Percentiles rank a stretch among this genome's conserved stretches.
phyloP scores from a whole-genome alignment of 1,284 basidiomycete genomes.

The Puccinia sorghi region DNA sequence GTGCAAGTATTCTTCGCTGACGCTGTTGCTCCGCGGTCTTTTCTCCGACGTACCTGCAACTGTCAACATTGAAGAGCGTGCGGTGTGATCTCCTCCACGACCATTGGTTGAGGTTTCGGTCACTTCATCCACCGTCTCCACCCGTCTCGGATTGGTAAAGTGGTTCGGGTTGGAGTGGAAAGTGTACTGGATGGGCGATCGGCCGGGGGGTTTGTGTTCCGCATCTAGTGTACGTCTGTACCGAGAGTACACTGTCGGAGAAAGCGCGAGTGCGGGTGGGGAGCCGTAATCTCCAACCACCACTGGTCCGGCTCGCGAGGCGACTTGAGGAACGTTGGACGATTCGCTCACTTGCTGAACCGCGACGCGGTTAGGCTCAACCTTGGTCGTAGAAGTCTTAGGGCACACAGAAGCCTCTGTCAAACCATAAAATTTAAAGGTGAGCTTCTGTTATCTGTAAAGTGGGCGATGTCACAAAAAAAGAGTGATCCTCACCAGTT shows the following conservation, averaged over 20 bases:
- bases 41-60: neutral
- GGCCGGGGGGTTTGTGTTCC: slow-evolving; percentile 1
- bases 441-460: neutral
- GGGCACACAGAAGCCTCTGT: neutral
- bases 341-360: neutral
- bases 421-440: neutral
- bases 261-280: slow-evolving; percentile 5
- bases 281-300: slow-evolving; percentile 27
- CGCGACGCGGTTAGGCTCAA: neutral
- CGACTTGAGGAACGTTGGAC: neutral
- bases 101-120: slow-evolving; percentile 14
- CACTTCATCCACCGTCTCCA: slow-evolving; percentile 37
- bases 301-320: neutral
- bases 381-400: neutral
- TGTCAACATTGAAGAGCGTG: slow-evolving; percentile 20
- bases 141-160: slow-evolving; percentile 24
- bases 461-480: neutral
- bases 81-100: slow-evolving; percentile 22
- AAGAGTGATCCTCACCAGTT: neutral
- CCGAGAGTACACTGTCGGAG: slow-evolving; percentile 22
- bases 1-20: slow-evolving; percentile 24
- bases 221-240: slow-evolving; percentile 25
- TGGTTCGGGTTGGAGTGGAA: neutral
- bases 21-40: neutral
- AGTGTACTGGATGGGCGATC: slow-evolving; percentile 22